Percentiles rank a stretch among this genome's conserved stretches.
Conservation (phyloP, 1,139 yeast species). For the Suhomyces yuchorum region DNA sequence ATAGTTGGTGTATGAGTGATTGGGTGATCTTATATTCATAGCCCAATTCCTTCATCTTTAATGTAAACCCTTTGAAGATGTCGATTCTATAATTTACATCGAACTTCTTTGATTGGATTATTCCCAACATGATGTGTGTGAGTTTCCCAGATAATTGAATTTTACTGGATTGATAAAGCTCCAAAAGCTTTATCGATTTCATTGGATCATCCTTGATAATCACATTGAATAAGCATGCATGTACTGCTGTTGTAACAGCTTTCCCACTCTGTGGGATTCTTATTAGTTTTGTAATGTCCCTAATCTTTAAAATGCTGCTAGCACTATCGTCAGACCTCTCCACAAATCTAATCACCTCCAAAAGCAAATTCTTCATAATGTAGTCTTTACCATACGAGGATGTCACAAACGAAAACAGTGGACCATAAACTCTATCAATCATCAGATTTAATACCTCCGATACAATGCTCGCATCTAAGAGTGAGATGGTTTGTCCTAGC, state of each 20-base stretch:
- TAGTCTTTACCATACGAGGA: slow-evolving; percentile 24
- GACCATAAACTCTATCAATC: slow-evolving; percentile 14
- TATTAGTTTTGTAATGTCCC: slow-evolving; percentile 16
- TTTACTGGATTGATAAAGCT: slow-evolving; percentile 22
- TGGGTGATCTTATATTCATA: slow-evolving; percentile 24
- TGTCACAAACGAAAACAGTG: slow-evolving; percentile 19
- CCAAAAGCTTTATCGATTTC: slow-evolving; percentile 26
- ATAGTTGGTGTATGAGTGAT: slow-evolving; percentile 14
- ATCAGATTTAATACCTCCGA: slow-evolving; percentile 22
- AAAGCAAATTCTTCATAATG: slow-evolving; percentile 22
- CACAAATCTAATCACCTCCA: slow-evolving; percentile 26
- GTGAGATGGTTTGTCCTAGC: slow-evolving; percentile 34
- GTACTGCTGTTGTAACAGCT: slow-evolving; percentile 18
- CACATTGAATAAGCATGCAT: slow-evolving; percentile 26
- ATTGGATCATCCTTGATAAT: slow-evolving; percentile 31
- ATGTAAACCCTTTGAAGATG: slow-evolving; percentile 25
- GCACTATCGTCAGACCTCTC: slow-evolving; percentile 13
- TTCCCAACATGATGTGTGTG: slow-evolving; percentile 28
- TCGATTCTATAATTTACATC: slow-evolving; percentile 21
- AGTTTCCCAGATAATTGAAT: slow-evolving; percentile 22
- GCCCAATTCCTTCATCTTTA: slow-evolving; percentile 20
- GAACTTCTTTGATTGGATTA: slow-evolving; percentile 23
- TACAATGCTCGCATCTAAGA: slow-evolving; percentile 21
- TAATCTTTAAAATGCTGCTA: slow-evolving; percentile 19
- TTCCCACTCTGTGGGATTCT: neutral